Conservation (phyloP, 345 rosid genomes). For the Salix arbutifolia region DNA sequence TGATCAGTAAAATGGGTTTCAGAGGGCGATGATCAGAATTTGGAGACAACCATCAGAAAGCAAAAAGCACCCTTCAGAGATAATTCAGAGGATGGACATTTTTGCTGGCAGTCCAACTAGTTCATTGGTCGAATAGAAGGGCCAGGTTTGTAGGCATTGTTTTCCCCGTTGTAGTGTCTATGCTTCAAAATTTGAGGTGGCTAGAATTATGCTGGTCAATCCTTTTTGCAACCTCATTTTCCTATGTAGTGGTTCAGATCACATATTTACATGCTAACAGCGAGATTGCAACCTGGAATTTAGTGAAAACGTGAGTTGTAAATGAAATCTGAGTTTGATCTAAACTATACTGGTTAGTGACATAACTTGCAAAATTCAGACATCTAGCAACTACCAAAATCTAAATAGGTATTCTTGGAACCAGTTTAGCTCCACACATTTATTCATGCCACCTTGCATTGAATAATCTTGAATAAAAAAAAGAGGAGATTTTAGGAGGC, state of each 20-base stretch:
- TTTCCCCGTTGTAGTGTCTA: slow-evolving; percentile 28
- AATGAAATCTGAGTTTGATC: slow-evolving; percentile 12
- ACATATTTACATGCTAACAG: slow-evolving; percentile 15
- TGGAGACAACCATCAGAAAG: slow-evolving; percentile 42
- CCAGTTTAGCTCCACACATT: not conserved
- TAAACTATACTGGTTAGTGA: slow-evolving; percentile 1
- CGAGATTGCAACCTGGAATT: slow-evolving; percentile 21
- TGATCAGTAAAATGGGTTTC: slow-evolving; percentile 31
- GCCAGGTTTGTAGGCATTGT: slow-evolving; percentile 46
- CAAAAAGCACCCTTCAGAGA: slow-evolving; percentile 44
- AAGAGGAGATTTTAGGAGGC: not conserved
- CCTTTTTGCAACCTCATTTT: slow-evolving; percentile 23
- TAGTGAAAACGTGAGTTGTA: slow-evolving; percentile 13
- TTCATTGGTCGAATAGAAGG: slow-evolving; percentile 28
- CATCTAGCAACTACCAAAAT: not conserved
- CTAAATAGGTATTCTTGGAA: not conserved
- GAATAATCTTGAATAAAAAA: not conserved
- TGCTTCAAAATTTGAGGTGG: slow-evolving; percentile 26
- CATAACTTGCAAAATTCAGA: not conserved
- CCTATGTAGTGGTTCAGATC: slow-evolving; percentile 20
- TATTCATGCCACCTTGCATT: not conserved
- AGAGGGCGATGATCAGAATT: slow-evolving; percentile 32
- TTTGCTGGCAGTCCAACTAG: slow-evolving; percentile 39
- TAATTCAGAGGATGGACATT: slow-evolving; percentile 36
- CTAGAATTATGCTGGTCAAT: slow-evolving; percentile 17